phyloP scores from a whole-genome alignment of 257 asterid genomes.

The Nicotiana tabacum region DNA sequence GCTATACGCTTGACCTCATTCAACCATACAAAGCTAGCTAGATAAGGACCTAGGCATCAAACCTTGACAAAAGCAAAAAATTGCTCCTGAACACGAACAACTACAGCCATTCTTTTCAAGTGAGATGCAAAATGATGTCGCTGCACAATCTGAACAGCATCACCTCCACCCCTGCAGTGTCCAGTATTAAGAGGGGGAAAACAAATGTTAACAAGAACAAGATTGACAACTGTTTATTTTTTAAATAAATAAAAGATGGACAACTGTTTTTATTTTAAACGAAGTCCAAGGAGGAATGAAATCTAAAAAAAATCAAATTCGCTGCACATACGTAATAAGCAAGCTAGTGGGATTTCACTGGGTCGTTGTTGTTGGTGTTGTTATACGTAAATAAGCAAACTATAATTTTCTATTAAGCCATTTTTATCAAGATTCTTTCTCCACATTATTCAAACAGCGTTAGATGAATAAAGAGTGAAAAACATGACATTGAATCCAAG shows the following conservation, averaged over 20 bases:
- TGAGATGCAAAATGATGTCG: conserved; percentile 98
- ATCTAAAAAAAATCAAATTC: background rate
- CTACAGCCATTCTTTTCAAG: conserved; percentile 95
- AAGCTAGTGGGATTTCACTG: background rate
- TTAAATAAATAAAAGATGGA: background rate
- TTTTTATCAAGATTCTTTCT: background rate
- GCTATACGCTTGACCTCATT: background rate
- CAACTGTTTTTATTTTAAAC: background rate
- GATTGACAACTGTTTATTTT: background rate
- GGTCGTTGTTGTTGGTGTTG: no score
- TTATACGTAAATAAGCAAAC: background rate
- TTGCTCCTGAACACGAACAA: conserved; percentile 89
- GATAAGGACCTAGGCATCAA: conserved; percentile 6
- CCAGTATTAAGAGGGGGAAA: background rate
- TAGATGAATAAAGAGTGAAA: background rate
- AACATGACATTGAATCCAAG: background rate
- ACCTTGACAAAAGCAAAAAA: conserved; percentile 92
- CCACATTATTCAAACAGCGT: background rate
- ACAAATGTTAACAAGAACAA: conserved; percentile 15
- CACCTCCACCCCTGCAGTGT: conserved; percentile 71
- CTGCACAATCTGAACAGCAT: conserved; percentile 92
- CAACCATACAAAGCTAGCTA: background rate
- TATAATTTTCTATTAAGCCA: background rate
- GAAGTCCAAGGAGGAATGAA: background rate
- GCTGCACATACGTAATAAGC: background rate